phyloP scores from a whole-genome alignment of 352 stramenopile species.

The Achlya hypogyna region DNA sequence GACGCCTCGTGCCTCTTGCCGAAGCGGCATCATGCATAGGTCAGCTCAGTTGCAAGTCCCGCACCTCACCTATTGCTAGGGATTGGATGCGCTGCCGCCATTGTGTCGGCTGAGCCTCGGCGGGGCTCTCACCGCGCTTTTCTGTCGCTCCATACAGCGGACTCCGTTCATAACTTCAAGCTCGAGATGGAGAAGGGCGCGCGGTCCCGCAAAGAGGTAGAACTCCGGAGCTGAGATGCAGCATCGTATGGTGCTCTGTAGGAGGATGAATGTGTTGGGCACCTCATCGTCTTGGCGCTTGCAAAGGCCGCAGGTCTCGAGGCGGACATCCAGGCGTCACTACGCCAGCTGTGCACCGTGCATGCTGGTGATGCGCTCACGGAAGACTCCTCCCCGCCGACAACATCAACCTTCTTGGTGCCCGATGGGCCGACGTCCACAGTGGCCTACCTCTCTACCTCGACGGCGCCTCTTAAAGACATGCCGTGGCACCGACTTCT shows the following conservation, averaged over 20 bases:
- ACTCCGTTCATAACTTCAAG: constrained; percentile 46
- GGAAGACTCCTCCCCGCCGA: constrained; percentile 2
- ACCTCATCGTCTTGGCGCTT: constrained; percentile 60
- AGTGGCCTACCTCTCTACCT: constrained; percentile 38
- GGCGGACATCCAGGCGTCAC: constrained; percentile 21
- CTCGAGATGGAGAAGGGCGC: constrained; percentile 53
- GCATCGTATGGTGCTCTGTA: constrained; percentile 22
- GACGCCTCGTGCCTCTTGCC: constrained; percentile 6
- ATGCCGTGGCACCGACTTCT: constrained; percentile 38
- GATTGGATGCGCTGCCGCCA: constrained; percentile 59
- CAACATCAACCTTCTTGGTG: background rate
- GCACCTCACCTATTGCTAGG: constrained; percentile 27
- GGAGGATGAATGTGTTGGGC: constrained; percentile 59
- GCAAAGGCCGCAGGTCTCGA: constrained; percentile 36
- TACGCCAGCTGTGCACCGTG: constrained; percentile 26
- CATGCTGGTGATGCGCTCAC: constrained; percentile 27
- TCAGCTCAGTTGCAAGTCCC: background rate
- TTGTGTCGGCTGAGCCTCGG: constrained; percentile 59
- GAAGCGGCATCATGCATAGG: constrained; percentile 9
- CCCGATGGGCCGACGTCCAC: constrained; percentile 18
- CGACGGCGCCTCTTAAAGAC: constrained; percentile 21
- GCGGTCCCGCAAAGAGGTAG: constrained; percentile 32
- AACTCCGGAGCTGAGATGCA: background rate
- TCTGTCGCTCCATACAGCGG: constrained; percentile 12
- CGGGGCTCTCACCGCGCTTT: constrained; percentile 18